Percentiles rank a stretch among this genome's conserved stretches.
phyloP scores from a whole-genome alignment of 2,329 filamentous ascomycete genomes.

The Xylariaceae sp. region DNA sequence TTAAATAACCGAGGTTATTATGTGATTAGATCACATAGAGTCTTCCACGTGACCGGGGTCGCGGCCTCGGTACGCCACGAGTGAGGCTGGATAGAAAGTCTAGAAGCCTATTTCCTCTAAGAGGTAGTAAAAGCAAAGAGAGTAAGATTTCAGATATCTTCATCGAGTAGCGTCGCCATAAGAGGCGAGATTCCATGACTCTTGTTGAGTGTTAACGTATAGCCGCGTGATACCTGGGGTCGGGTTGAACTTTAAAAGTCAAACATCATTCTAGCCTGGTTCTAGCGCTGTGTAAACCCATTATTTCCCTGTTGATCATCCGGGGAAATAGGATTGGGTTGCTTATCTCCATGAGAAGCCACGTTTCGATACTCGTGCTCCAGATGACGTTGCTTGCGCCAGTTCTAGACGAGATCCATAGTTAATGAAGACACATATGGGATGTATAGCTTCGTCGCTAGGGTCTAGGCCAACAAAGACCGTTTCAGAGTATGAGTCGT shows the following conservation, averaged over 20 bases:
- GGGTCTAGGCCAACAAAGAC: not conserved
- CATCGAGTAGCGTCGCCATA: not conserved
- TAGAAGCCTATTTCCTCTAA: not conserved
- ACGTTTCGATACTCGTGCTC: not conserved
- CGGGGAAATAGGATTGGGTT: constrained; percentile 2
- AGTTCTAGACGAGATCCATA: not conserved
- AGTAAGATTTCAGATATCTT: not conserved
- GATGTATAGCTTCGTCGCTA: not conserved
- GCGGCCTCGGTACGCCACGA: not conserved
- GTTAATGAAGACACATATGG: not conserved
- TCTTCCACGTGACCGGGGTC: not conserved
- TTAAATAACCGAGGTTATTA: not conserved
- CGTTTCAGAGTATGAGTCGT: not conserved
- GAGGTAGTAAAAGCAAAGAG: not conserved
- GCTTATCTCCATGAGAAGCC: not conserved
- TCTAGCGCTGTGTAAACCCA: not conserved
- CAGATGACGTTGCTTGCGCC: not conserved
- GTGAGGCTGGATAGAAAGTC: not conserved
- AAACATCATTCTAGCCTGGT: constrained; percentile 4
- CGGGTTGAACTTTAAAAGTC: not conserved
- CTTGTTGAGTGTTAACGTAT: constrained; percentile 7
- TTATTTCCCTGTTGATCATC: constrained; percentile 2
- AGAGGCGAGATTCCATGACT: constrained; percentile 9
- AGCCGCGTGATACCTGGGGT: constrained; percentile 12
- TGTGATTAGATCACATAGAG: constrained; percentile 2